Percentiles rank a stretch among this genome's conserved stretches.
Evolutionary conservation across 1,139 yeast genomes (phyloP).

Genomic region (Taiozyma sp.): DNA sequence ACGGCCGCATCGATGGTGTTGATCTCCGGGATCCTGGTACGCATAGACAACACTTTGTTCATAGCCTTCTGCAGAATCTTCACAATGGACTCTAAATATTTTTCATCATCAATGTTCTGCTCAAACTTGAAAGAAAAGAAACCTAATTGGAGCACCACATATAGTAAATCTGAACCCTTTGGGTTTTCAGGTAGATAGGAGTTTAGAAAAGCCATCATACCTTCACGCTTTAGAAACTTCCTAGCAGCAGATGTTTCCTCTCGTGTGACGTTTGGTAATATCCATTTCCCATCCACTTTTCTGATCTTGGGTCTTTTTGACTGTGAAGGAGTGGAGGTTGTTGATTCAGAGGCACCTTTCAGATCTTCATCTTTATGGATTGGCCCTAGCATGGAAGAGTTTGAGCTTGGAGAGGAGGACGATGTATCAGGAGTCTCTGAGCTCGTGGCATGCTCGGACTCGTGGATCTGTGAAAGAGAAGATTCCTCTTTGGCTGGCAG

Average conservation of each 20-base stretch:
- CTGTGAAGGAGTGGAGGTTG: not conserved
- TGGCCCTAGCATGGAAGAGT: not conserved
- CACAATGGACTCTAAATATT: conserved; percentile 43
- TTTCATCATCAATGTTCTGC: conserved; percentile 35
- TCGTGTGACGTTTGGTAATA: conserved; percentile 31
- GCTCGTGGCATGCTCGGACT: not conserved
- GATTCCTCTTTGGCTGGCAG: not conserved
- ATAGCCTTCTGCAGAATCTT: conserved; percentile 55
- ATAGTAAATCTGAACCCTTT: conserved; percentile 32
- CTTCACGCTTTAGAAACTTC: conserved; percentile 53
- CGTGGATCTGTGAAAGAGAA: not conserved
- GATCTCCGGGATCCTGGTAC: conserved; percentile 49
- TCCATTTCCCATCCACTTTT: conserved; percentile 27
- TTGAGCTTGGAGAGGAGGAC: not conserved
- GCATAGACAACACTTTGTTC: conserved; percentile 49
- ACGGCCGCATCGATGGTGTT: conserved; percentile 59
- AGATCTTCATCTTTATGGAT: not conserved
- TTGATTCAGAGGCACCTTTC: not conserved
- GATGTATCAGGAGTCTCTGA: not conserved
- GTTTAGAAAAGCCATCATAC: conserved; percentile 54
- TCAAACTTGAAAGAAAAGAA: conserved; percentile 18
- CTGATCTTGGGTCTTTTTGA: conserved; percentile 7
- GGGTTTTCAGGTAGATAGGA: conserved; percentile 58
- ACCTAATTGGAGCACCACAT: conserved; percentile 17
- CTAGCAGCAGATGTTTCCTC: conserved; percentile 48